Percentiles rank a stretch among this genome's conserved stretches.
These are phyloP conservation scores for Suillus subluteus DNA, from an alignment of 768 basidiomycete species.

Conservation along the genomic window DNA sequence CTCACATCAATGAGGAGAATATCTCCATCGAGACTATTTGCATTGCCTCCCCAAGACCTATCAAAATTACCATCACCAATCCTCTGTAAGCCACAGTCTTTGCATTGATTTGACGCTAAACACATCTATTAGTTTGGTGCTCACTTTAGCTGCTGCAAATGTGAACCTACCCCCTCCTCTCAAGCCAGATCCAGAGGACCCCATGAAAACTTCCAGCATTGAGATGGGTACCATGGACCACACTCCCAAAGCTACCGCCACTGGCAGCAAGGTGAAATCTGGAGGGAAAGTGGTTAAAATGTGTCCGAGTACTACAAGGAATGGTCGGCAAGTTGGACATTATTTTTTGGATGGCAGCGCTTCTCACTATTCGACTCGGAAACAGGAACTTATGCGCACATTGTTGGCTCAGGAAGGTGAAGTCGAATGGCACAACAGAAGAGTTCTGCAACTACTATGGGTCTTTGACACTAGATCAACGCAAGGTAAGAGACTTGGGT, in stretches of 20 bases:
- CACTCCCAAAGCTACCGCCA: not conserved
- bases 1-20: not conserved
- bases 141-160: not conserved
- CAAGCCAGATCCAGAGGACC: not conserved
- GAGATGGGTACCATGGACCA: not conserved
- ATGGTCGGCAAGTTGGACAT: not conserved
- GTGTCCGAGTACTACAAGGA: not conserved
- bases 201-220: not conserved
- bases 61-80: not conserved
- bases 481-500: not conserved
- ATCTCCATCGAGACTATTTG: not conserved
- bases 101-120: not conserved
- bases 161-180: not conserved
- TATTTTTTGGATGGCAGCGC: no score
- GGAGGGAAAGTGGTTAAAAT: not conserved
- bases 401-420: not conserved
- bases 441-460: not conserved
- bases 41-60: not conserved
- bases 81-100: not conserved
- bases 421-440: not conserved
- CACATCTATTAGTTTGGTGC: not conserved
- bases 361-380: no score
- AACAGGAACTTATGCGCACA: not conserved
- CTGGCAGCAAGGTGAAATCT: not conserved
- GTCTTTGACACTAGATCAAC: not conserved